A percentile compares a stretch with the other conserved stretches of the same genome.
These are phyloP conservation scores for Teratosphaeriaceae sp. DNA, from an alignment of 2,329 filamentous ascomycete species.

Conservation along the genomic window DNA sequence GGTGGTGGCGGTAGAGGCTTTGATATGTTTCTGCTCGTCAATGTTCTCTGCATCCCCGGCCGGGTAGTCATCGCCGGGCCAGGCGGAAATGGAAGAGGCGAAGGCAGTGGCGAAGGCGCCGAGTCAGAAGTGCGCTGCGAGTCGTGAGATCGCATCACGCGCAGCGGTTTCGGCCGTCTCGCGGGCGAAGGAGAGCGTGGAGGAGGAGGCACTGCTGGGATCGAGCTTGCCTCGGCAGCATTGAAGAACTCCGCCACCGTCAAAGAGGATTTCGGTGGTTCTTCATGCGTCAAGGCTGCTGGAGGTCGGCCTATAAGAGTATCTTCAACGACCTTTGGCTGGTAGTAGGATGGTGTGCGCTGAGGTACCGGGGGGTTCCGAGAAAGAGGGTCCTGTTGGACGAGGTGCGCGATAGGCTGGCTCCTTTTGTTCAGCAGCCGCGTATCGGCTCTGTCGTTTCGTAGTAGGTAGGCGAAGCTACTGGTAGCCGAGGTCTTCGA, in stretches of 20 bases:
- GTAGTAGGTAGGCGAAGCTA: constrained; percentile 22
- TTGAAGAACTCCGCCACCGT: constrained; percentile 2
- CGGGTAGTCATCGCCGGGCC: constrained; percentile 1
- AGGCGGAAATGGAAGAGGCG: not conserved
- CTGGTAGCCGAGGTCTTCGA: constrained; percentile 18
- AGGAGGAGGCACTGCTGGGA: not conserved
- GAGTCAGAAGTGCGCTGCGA: not conserved
- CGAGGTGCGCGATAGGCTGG: constrained; percentile 21
- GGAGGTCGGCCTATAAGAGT: too few species aligned
- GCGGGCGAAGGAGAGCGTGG: not conserved
- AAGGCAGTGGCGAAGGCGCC: not conserved
- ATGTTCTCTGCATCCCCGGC: not conserved
- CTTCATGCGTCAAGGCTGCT: too few species aligned
- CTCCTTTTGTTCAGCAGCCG: constrained; percentile 23
- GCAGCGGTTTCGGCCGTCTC: not conserved
- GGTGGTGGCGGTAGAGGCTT: not conserved
- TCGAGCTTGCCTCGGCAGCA: not conserved
- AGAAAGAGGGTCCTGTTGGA: constrained; percentile 8
- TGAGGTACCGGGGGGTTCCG: not conserved
- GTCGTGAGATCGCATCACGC: not conserved
- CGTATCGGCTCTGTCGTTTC: constrained; percentile 17
- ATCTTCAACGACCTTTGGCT: constrained; percentile 25
- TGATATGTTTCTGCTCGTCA: not conserved
- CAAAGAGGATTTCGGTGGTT: not conserved
- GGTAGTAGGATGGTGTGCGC: constrained; percentile 20